Conservation (phyloP, 2,329 filamentous ascomycete genomes). For the Aureobasidium sp. region DNA sequence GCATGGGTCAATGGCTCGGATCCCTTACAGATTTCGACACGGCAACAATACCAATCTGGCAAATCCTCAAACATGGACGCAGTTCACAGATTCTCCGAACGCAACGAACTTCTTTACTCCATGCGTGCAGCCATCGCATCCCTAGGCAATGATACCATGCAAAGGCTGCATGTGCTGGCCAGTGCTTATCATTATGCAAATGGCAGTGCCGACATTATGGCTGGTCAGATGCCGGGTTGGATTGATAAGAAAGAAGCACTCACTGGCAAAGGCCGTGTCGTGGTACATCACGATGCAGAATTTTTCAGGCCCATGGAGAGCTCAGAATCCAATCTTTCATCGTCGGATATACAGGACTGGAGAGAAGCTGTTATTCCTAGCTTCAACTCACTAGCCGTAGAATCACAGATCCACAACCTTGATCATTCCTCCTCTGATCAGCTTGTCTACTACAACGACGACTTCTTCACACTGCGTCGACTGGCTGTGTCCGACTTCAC, state of each 20-base stretch:
- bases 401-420: background rate
- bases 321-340: background rate
- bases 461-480: background rate
- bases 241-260: background rate
- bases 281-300: background rate
- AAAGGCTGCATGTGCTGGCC: background rate
- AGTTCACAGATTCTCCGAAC: background rate
- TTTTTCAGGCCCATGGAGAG: background rate
- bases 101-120: background rate
- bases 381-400: background rate
- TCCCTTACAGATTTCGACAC: background rate
- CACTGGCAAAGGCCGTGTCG: background rate
- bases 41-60: background rate
- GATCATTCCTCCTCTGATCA: background rate
- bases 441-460: constrained; percentile 1
- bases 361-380: background rate
- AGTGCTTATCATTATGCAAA: background rate
- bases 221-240: background rate
- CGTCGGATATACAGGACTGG: background rate
- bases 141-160: background rate
- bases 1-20: background rate
- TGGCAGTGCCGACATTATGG: background rate
- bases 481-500: background rate
- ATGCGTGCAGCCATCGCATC: background rate
- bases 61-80: background rate